Evolutionary conservation across 345 rosid genomes (phyloP), one percentile per base, ranked within the genome.

Genomic region (Aegle marmelos): DNA sequence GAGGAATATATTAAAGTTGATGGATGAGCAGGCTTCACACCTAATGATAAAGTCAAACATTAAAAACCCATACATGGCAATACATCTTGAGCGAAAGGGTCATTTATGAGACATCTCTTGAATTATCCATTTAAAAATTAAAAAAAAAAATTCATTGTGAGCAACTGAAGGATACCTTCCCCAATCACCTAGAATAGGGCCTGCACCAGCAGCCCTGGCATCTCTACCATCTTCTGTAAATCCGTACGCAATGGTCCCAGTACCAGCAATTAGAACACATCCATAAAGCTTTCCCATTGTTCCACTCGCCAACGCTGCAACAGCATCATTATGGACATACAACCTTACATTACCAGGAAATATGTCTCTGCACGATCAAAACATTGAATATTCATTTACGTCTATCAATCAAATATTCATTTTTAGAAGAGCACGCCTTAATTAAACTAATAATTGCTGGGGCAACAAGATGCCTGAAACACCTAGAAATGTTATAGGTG

Each of bases 231-330:
- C 98, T 88, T 90, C 94, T 48, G 92, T 87, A 75, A 92, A 87
- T 67, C 98, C 99, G 88, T 92, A 93, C 50, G 95, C 90, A 77
- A 95, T 95, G 68, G 95, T 88, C 63, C 98, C 99, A 1, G 97
- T 95, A 82, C 99, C 99, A 34, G 99, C 97, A 79, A 95, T 95
- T 36, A 95, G 74, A 76, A 95, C 99, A 88, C 99, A 95, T 6
- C 98, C 99, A 82, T 92, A 94, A 73, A 93, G 97, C 86, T 91
- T 92, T 78, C 99, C 98, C 92, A 91, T 79, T 60, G 99, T 93
- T 72, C 99, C 98, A 84, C 99, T 88, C 2, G 98, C 97, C 83
- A 95, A 76, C 72, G 98, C 99, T 76, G 97, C 98, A 58, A 95
- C 85, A 24, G 98, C 97, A 88, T 94, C 99, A 81, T 94, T 95